phyloP scores from a whole-genome alignment of 225 moss, liverwort and hornwort genomes.

The Takakia lepidozioides region DNA sequence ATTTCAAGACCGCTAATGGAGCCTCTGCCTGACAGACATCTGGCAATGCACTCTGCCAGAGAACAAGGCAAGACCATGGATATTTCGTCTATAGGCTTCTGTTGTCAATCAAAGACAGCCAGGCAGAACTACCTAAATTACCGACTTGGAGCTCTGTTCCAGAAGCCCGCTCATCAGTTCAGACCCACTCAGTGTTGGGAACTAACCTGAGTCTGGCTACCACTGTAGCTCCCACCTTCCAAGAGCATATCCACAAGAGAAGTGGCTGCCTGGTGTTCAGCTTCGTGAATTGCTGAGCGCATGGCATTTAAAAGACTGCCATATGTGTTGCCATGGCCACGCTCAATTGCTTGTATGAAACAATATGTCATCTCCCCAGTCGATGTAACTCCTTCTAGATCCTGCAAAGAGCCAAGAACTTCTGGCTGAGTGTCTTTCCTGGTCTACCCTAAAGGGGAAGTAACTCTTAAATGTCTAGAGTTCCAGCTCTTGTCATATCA shows the following conservation, averaged over 20 bases:
- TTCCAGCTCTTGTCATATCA: too few relatives aligned
- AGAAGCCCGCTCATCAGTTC: too few relatives aligned
- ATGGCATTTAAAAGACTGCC: conserved; percentile 76
- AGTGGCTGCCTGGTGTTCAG: conserved; percentile 63
- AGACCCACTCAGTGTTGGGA: conserved; percentile 1
- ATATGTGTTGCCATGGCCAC: conserved; percentile 63
- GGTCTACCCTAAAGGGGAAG: too few relatives aligned
- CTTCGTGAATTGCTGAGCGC: conserved; percentile 62
- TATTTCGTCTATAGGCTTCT: neutral
- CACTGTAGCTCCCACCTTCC: conserved; percentile 69
- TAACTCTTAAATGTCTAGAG: too few relatives aligned
- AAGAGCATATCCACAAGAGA: conserved; percentile 83
- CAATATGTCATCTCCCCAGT: conserved; percentile 98
- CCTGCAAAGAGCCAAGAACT: conserved; percentile 17
- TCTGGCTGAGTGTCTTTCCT: too few relatives aligned
- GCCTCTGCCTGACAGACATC: neutral
- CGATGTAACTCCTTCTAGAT: conserved; percentile 58
- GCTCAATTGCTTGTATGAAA: conserved; percentile 96
- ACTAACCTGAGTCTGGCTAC: conserved; percentile 77
- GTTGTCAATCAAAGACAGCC: neutral
- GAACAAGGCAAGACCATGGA: neutral
- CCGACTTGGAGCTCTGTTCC: too few relatives aligned
- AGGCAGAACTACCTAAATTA: too few relatives aligned
- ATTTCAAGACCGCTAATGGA: neutral
- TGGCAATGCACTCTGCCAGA: neutral